Percentiles rank a stretch among this genome's conserved stretches.
Conservation (phyloP, 345 rosid species). For the Heritiera littoralis region DNA sequence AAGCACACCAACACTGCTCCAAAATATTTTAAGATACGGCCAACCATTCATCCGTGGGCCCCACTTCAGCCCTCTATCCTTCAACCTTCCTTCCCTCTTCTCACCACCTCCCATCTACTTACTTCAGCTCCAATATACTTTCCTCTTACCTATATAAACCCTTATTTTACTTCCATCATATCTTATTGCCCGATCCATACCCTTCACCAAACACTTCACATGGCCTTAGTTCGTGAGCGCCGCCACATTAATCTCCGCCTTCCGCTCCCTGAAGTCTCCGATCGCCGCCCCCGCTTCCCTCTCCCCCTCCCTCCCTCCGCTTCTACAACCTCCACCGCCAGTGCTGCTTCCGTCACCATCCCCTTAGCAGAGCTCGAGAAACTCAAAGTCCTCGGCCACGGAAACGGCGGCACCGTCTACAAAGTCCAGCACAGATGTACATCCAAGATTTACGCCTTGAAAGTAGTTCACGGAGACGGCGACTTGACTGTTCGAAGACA, state of each 20-base stretch:
- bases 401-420: constrained; percentile 85
- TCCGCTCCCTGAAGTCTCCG: constrained; percentile 53
- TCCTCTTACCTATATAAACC: neutral
- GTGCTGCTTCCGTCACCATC: constrained; percentile 20
- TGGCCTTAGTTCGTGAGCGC: constrained; percentile 79
- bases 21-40: too few relatives aligned
- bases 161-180: too few relatives aligned
- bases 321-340: constrained; percentile 22
- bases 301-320: constrained; percentile 50
- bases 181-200: neutral
- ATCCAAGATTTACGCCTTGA: constrained; percentile 62
- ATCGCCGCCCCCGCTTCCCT: constrained; percentile 53
- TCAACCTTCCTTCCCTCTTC: neutral
- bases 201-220: neutral
- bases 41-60: neutral
- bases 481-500: constrained; percentile 64
- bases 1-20: too few relatives aligned
- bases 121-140: too few relatives aligned
- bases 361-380: constrained; percentile 59
- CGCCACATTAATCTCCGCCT: constrained; percentile 85
- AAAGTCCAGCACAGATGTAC: constrained; percentile 64
- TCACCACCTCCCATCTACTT: neutral
- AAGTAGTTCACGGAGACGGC: constrained; percentile 58
- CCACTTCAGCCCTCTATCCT: neutral
- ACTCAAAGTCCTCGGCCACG: constrained; percentile 71